Percentiles rank a stretch among this genome's conserved stretches.
phyloP scores from a whole-genome alignment of 352 stramenopile genomes.

The Globisporangium rhizosaccharum region DNA sequence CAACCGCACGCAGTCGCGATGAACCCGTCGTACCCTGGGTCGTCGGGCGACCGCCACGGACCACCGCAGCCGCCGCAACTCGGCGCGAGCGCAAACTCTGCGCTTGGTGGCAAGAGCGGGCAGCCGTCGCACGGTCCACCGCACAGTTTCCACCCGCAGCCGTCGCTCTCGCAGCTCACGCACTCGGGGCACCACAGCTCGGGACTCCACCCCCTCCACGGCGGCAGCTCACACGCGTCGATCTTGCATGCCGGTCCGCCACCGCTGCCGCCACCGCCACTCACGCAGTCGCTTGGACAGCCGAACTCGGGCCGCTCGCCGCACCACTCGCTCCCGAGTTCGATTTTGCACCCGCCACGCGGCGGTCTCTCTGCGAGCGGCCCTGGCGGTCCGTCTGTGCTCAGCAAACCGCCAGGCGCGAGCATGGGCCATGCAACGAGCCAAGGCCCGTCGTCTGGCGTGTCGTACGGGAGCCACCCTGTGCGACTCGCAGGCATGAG shows the following conservation, averaged over 20 bases:
- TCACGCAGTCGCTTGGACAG: constrained; percentile 46
- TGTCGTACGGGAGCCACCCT: constrained; percentile 29
- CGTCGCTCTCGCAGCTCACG: constrained; percentile 56
- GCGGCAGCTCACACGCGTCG: constrained; percentile 30
- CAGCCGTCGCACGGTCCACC: constrained; percentile 21
- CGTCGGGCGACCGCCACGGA: constrained; percentile 61
- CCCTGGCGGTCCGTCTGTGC: constrained; percentile 34
- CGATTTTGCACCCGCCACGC: constrained; percentile 65
- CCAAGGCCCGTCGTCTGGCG: constrained; percentile 17
- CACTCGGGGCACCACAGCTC: constrained; percentile 36
- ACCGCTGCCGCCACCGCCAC: constrained; percentile 55
- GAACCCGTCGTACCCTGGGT: constrained; percentile 76
- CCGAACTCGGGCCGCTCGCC: constrained; percentile 47
- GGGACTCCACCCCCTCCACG: constrained; percentile 62
- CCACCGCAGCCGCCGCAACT: constrained; percentile 28
- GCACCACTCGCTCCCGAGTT: constrained; percentile 56
- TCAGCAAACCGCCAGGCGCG: constrained; percentile 41
- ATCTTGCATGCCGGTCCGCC: constrained; percentile 59
- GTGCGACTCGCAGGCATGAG: constrained; percentile 57
- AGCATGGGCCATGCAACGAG: constrained; percentile 9
- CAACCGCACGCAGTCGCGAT: constrained; percentile 20
- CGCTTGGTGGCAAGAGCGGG: constrained; percentile 33
- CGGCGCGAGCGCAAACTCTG: constrained; percentile 21
- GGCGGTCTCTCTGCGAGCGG: constrained; percentile 22
- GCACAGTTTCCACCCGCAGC: constrained; percentile 65